Evolutionary conservation across 352 stramenopile species (phyloP).

Genomic region (Phytophthora pseudosyringae): DNA sequence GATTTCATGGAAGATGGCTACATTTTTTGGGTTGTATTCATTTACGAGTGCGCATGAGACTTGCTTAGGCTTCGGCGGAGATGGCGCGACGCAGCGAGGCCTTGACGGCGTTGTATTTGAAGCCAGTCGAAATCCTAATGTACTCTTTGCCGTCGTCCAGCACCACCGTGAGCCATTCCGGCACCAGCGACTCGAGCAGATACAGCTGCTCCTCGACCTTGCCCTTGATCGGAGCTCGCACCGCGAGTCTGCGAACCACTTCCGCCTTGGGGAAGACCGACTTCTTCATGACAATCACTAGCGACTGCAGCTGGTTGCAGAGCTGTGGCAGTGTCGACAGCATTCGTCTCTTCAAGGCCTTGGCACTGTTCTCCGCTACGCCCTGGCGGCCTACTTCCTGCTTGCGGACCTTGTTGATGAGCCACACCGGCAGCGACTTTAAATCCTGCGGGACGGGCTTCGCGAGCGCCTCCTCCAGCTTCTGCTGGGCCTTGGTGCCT

Average conservation of each 20-base stretch:
- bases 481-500: slow-evolving; percentile 22
- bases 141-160: slow-evolving; percentile 70
- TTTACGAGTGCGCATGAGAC: background rate
- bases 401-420: slow-evolving; percentile 75
- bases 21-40: background rate
- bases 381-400: slow-evolving; percentile 57
- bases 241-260: slow-evolving; percentile 51
- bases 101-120: slow-evolving; percentile 81
- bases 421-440: slow-evolving; percentile 74
- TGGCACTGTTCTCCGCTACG: slow-evolving; percentile 48
- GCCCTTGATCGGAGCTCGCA: slow-evolving; percentile 54
- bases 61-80: slow-evolving; percentile 27
- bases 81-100: slow-evolving; percentile 58
- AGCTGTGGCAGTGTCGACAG: slow-evolving; percentile 70
- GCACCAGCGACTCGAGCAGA: slow-evolving; percentile 68
- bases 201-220: slow-evolving; percentile 76
- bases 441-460: slow-evolving; percentile 74
- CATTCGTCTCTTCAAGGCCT: slow-evolving; percentile 51
- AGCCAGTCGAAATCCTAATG: slow-evolving; percentile 57
- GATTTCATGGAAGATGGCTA: slow-evolving; percentile 23
- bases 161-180: slow-evolving; percentile 79
- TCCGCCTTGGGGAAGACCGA: slow-evolving; percentile 58
- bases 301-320: slow-evolving; percentile 79
- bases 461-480: slow-evolving; percentile 52
- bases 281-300: slow-evolving; percentile 71